Percentiles rank a stretch among this genome's conserved stretches.
phyloP scores from a whole-genome alignment of 2,329 filamentous ascomycete species.

The Fusarium aywerte region DNA sequence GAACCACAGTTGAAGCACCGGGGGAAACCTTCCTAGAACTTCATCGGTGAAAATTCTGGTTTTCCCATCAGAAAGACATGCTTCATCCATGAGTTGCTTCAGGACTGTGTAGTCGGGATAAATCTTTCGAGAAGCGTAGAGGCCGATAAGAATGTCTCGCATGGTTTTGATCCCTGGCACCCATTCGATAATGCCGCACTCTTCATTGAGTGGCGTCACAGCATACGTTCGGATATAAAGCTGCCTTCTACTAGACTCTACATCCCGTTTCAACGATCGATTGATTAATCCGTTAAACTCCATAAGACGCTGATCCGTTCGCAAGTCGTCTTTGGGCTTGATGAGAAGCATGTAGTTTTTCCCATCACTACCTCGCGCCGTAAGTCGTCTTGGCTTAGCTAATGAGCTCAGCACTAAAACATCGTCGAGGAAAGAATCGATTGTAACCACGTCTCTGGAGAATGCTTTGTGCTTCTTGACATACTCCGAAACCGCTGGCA shows the following conservation, averaged over 20 bases:
- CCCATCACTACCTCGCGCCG: constrained; percentile 88
- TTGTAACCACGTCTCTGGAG: constrained; percentile 84
- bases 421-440: constrained; percentile 83
- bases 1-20: constrained; percentile 94
- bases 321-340: constrained; percentile 97
- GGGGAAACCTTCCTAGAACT: constrained; percentile 74
- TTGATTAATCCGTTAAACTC: constrained; percentile 99
- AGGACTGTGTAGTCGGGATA: constrained; percentile 76
- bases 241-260: constrained; percentile 88
- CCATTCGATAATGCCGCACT: constrained; percentile 98
- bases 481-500: constrained; percentile 79
- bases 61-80: constrained; percentile 66
- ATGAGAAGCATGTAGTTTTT: constrained; percentile 89
- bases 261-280: constrained; percentile 88
- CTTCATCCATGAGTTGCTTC: constrained; percentile 71
- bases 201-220: constrained; percentile 95
- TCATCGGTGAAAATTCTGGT: constrained; percentile 76
- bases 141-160: constrained; percentile 84
- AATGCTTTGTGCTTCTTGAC: constrained; percentile 86
- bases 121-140: constrained; percentile 81
- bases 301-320: constrained; percentile 98
- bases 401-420: constrained; percentile 91
- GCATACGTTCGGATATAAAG: constrained; percentile 97
- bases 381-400: constrained; percentile 90
- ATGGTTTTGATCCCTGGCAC: constrained; percentile 95